Conservation (phyloP, 176 grass and related monocot genomes). For the Oryza meyeriana region DNA sequence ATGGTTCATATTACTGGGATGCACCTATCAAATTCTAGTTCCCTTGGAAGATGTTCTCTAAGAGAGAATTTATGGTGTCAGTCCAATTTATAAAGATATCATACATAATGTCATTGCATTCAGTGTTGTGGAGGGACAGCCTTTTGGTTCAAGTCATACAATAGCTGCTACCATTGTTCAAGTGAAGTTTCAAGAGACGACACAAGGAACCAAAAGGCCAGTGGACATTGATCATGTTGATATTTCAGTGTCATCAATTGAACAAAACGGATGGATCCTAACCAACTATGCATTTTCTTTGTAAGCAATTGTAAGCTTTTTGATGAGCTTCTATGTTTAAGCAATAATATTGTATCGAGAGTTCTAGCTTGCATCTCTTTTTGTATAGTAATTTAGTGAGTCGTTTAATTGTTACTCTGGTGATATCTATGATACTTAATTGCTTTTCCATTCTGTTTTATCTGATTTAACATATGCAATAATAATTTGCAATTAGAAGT, state of each 20-base stretch:
- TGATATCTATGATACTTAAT: too few species aligned
- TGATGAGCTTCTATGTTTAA: too few species aligned
- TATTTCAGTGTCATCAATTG: constrained; percentile 1
- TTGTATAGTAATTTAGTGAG: too few species aligned
- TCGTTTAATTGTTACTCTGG: too few species aligned
- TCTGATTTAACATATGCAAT: too few species aligned
- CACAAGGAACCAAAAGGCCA: neutral
- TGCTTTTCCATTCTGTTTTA: too few species aligned
- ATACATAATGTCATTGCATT: neutral
- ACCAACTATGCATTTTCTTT: too few species aligned
- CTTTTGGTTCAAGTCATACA: neutral
- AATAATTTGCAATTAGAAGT: too few species aligned
- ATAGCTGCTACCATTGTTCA: neutral
- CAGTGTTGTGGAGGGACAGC: neutral
- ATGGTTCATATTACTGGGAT: neutral
- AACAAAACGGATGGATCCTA: too few species aligned
- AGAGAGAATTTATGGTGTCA: neutral
- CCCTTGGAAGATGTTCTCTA: neutral
- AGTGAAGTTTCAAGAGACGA: neutral
- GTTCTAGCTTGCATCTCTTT: too few species aligned
- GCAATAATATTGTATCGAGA: too few species aligned
- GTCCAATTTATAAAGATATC: neutral
- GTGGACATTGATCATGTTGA: neutral
- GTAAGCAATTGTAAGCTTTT: too few species aligned
- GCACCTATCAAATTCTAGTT: neutral